Conservation (phyloP, 1,139 yeast species). For the Pichia sp. region DNA sequence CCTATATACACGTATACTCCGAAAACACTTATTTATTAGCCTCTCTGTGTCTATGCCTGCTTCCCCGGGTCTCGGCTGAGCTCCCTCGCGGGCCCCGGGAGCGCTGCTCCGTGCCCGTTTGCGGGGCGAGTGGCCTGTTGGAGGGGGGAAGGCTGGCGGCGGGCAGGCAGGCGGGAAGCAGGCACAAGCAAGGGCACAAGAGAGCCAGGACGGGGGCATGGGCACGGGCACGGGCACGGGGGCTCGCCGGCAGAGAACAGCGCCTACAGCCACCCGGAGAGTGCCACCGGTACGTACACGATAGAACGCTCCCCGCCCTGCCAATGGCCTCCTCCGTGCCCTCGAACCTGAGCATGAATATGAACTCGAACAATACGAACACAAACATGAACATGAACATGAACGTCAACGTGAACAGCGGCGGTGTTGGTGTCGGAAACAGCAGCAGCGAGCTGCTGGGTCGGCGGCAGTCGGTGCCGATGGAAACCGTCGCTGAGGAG, state of each 20-base stretch:
- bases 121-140: constrained; percentile 1
- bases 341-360: constrained; percentile 1
- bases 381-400: neutral
- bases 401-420: neutral
- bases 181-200: no score
- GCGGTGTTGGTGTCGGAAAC: no score
- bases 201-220: no score
- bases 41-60: neutral
- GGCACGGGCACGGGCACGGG: no score
- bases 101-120: neutral
- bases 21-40: neutral
- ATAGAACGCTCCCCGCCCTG: neutral
- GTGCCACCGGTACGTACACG: neutral
- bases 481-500: constrained; percentile 60
- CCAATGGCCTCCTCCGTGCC: constrained; percentile 3
- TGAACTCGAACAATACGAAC: neutral
- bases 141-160: no score
- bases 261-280: neutral
- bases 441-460: no score
- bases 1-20: neutral
- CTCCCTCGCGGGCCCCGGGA: no score
- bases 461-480: neutral
- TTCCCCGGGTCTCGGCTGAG: no score
- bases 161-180: no score
- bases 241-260: no score